Conservation (phyloP, 441 rosid species). For the Capsella rubella region DNA sequence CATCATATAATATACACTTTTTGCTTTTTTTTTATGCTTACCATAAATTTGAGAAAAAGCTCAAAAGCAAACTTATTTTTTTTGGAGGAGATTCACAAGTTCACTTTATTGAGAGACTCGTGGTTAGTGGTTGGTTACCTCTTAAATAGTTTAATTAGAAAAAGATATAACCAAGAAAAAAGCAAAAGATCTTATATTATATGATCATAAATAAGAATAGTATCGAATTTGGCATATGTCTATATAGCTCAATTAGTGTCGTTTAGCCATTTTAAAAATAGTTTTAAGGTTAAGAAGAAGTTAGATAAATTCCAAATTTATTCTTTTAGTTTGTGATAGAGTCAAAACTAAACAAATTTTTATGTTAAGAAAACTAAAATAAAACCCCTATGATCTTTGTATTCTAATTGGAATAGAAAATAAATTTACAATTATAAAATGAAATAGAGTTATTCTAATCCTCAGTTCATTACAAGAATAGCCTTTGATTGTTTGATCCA, state of each 20-base stretch:
- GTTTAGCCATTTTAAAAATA: too few species aligned
- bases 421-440: background rate
- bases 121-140: constrained; percentile 1
- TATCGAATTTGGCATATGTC: background rate
- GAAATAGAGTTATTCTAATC: too few species aligned
- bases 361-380: background rate
- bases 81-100: constrained; percentile 5
- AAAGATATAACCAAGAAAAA: background rate
- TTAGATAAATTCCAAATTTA: background rate
- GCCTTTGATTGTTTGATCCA: too few species aligned
- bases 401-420: background rate
- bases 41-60: background rate
- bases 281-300: background rate
- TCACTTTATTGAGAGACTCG: constrained; percentile 1
- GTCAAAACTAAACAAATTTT: background rate
- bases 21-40: background rate
- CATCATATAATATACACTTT: constrained; percentile 21
- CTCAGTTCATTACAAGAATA: too few species aligned
- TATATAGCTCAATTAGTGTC: background rate
- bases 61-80: constrained; percentile 24
- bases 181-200: background rate
- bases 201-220: background rate
- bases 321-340: background rate
- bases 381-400: background rate
- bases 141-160: background rate